Base-by-base conservation (phyloP, 108 stramenopile species). In the Nitzschia putrida region DNA sequence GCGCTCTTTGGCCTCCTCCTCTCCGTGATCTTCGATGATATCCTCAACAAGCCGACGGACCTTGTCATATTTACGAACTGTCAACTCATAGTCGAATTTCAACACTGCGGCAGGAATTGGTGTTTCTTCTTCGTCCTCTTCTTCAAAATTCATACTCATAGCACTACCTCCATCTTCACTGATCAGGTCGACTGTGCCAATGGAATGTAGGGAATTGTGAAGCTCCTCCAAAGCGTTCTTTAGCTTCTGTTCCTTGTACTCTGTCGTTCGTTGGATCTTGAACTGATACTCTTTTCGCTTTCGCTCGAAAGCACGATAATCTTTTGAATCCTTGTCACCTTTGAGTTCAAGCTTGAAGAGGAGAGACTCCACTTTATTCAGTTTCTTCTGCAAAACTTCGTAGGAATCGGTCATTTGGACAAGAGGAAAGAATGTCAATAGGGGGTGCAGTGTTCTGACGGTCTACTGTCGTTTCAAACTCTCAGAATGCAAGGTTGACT, bases 191-290 rank as follows among this genome's bases (percentile, higher is more conserved):
- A 40, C 25, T 5, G 34, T 59, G 11, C 37, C 42, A 13, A 63
- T 24, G 23, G 61, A 63, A 63, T 63, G 61, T 23, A 63, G 40
- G 14, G 43, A 45, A 47, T 47, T 44, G 44, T 63, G 65, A 16
- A 66, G 29, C 10, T 66, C 65, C 13, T 52, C 11, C n/a, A 66
- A 22, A 22, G 65, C 65, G 52, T 53, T 66, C 18, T 66, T 34
- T 4, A 66, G 37, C 52, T 53, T 66, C n/a, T 52, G 51, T 66
- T 66, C 65, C 34, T 66, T 66, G 65, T 53, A 66, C 22, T 66
- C 65, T 0, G 26, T 53, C 16, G 65, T 66, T n/a, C 39, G 34
- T 66, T 66, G 34, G 12, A 66, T 51, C 41, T 53, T 44, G 12
- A 29, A 38, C 34, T 53, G 26, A 40, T 66, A 66, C 3, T 26